phyloP scores from a whole-genome alignment of 2,329 filamentous ascomycete genomes.

The Bipolaris cookei region DNA sequence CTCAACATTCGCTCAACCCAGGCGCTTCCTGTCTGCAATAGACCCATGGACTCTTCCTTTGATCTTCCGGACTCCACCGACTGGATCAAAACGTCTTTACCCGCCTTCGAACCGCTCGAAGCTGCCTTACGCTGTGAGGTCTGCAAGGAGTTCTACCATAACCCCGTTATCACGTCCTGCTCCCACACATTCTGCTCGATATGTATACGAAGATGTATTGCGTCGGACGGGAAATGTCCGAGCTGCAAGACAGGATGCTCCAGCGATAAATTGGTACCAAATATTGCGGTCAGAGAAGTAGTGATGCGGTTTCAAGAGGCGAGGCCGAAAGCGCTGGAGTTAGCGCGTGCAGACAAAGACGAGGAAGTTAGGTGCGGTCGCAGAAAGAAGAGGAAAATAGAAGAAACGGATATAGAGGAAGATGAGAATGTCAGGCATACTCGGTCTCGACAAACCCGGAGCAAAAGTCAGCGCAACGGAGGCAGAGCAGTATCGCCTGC shows the following conservation, averaged over 20 bases:
- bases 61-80: constrained; percentile 79
- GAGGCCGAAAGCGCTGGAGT: constrained; percentile 65
- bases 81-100: constrained; percentile 75
- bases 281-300: constrained; percentile 83
- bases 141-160: constrained; percentile 96
- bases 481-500: constrained; percentile 40
- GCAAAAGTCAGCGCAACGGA: constrained; percentile 45
- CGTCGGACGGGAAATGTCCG: constrained; percentile 84
- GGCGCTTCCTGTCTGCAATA: constrained; percentile 8
- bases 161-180: constrained; percentile 93
- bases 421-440: constrained; percentile 43
- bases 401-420: constrained; percentile 57
- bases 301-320: constrained; percentile 77
- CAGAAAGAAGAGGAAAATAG: constrained; percentile 58
- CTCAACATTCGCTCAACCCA: constrained; percentile 15
- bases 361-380: constrained; percentile 17
- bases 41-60: constrained; percentile 42
- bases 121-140: constrained; percentile 90
- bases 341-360: constrained; percentile 62
- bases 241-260: constrained; percentile 80
- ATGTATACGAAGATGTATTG: constrained; percentile 87
- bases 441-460: constrained; percentile 47
- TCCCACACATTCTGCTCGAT: constrained; percentile 96
- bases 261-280: constrained; percentile 81
- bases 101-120: constrained; percentile 74